Evolutionary conservation across 768 basidiomycete species (phyloP), one percentile per base, ranked within the genome.

Genomic region (Boletus tomentosulus): DNA sequence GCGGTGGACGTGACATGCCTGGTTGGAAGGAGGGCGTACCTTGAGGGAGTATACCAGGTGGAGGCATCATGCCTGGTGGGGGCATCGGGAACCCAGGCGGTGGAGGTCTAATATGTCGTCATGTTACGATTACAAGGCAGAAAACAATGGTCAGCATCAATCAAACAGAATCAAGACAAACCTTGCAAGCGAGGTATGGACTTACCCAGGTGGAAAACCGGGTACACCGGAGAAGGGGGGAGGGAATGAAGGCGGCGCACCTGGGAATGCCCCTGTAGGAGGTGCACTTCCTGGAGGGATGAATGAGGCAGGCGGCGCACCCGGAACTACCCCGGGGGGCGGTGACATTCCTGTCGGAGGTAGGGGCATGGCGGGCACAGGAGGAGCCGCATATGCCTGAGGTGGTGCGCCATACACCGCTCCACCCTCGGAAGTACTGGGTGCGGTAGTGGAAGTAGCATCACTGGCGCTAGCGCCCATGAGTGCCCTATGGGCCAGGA

Each of bases 401-500:
- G 90, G 82, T 3, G 86, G 83, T 30, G 86, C 88, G 22, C 83
- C 83, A 61, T 86, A 91, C 0, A 92, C 89, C 4, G 77, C 80
- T 34, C 81, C 66, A 58, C 73, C 53, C 16, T 66, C 66, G 0
- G 66, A 74, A 12, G 74, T 64, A 46, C 76, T 77, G 11, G 74
- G 64, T 2, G 76, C 63, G 13, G 73, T 59, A 11, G 70, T 47
- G 19, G 58, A 46, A 13, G 70, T 59, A 22, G 72, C 67, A 8
- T 76, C 62, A 10, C 66, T 57, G 6, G 80, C 60, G 46, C 57
- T 74, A 8, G 74, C 78, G 25, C 89, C 88, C 96, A 99, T 98
- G 42, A 98, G 78, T 7, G 87, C 87, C 68, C 87, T 92, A 72
- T 98, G 96, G 2, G 92, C 89, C 50, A 84, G 85, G 3, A 98